Evolutionary conservation across 805 yeast species (phyloP).

Genomic region (Schizosaccharomyces octosporus): DNA sequence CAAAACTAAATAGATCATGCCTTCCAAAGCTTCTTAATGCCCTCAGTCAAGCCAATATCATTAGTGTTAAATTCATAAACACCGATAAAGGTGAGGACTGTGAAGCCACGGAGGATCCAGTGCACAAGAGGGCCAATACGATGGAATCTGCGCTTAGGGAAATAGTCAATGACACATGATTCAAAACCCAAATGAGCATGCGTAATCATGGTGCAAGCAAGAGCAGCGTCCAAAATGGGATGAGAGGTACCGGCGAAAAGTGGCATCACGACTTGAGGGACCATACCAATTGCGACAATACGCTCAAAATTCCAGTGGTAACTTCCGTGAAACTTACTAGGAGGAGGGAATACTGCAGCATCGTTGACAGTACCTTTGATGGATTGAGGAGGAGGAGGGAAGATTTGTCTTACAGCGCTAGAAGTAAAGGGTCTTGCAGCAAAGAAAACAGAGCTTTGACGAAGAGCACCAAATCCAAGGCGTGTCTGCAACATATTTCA

Average conservation of each 20-base stretch:
- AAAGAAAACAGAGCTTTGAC: background rate
- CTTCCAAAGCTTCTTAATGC: constrained; percentile 39
- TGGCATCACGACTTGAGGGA: constrained; percentile 59
- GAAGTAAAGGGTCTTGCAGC: background rate
- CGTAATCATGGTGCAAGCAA: constrained; percentile 39
- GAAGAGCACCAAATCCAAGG: background rate
- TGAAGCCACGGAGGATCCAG: constrained; percentile 45
- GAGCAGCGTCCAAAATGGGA: constrained; percentile 46
- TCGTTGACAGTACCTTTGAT: constrained; percentile 38
- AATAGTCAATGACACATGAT: constrained; percentile 78
- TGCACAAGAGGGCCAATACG: constrained; percentile 44
- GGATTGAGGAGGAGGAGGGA: constrained; percentile 3
- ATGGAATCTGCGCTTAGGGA: constrained; percentile 71
- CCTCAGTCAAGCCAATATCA: constrained; percentile 50
- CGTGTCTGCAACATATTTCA: background rate
- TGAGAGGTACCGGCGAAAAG: constrained; percentile 48
- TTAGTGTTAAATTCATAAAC: constrained; percentile 52
- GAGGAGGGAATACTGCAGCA: constrained; percentile 43
- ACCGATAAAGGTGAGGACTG: constrained; percentile 50
- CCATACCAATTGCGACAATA: constrained; percentile 36
- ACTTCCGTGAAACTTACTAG: constrained; percentile 50
- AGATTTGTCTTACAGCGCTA: background rate
- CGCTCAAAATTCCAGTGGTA: constrained; percentile 88
- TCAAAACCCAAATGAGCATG: constrained; percentile 75
- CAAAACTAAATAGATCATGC: constrained; percentile 14